Percentiles rank a stretch among this genome's conserved stretches.
phyloP scores from a whole-genome alignment of 805 yeast genomes.

The Scheffersomyces amazonensis region DNA sequence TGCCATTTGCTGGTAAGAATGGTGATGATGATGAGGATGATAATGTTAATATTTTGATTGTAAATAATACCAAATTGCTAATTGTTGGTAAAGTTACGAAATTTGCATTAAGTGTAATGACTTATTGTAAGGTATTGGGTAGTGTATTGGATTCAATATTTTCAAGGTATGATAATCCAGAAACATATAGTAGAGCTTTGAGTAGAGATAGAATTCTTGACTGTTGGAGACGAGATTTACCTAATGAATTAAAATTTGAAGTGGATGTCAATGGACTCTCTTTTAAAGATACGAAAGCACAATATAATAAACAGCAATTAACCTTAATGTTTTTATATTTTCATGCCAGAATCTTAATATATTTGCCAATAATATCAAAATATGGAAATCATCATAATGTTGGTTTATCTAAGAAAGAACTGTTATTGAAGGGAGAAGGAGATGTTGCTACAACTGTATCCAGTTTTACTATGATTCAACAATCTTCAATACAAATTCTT shows the following conservation, averaged over 20 bases:
- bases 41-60: conserved; percentile 54
- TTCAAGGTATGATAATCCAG: conserved; percentile 47
- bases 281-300: conserved; percentile 17
- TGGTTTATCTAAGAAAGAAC: conserved; percentile 37
- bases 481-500: conserved; percentile 60
- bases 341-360: conserved; percentile 42
- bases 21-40: conserved; percentile 41
- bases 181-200: conserved; percentile 24
- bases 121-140: conserved; percentile 72
- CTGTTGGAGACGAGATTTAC: conserved; percentile 73
- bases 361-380: conserved; percentile 39
- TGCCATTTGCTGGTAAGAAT: conserved; percentile 58
- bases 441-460: conserved; percentile 34
- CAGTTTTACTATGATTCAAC: conserved; percentile 66
- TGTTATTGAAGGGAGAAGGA: conserved; percentile 34
- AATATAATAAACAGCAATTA: conserved; percentile 44
- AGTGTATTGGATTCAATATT: conserved; percentile 68
- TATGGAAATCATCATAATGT: conserved; percentile 41
- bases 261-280: conserved; percentile 57
- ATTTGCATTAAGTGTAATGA: conserved; percentile 60
- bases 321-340: conserved; percentile 47
- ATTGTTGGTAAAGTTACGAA: conserved; percentile 70
- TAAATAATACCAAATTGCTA: conserved; percentile 56
- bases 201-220: conserved; percentile 66
- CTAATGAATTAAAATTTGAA: conserved; percentile 58